Conservation (phyloP, 257 asterid species). For the Nicotiana knightiana region DNA sequence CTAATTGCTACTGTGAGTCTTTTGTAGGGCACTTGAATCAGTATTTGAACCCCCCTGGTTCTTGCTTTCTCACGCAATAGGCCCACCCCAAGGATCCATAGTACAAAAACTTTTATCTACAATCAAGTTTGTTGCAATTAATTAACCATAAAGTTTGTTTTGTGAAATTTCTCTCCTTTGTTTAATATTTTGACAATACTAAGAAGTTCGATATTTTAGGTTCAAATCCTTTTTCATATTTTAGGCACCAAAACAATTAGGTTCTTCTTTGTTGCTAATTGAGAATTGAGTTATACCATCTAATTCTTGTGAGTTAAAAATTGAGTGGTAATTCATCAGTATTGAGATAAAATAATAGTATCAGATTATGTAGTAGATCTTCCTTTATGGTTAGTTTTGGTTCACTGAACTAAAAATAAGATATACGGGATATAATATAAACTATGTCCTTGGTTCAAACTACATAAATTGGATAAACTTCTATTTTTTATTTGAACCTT, state of each 20-base stretch:
- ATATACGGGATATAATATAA: no score
- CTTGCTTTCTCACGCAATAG: constrained; percentile 18
- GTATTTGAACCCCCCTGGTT: constrained; percentile 10
- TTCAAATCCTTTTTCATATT: not conserved
- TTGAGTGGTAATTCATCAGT: not conserved
- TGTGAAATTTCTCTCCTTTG: not conserved
- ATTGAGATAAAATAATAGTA: no score
- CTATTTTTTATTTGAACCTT: no score
- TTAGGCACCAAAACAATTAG: not conserved
- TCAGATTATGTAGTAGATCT: no score
- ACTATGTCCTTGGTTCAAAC: no score
- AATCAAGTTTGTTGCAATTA: not conserved
- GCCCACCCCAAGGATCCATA: constrained; percentile 3
- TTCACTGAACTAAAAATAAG: no score
- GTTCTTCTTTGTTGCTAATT: not conserved
- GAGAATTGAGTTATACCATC: not conserved
- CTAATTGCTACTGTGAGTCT: not conserved
- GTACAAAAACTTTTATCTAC: not conserved
- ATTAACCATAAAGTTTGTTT: not conserved
- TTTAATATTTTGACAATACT: not conserved
- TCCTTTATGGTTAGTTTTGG: no score
- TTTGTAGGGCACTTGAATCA: not conserved
- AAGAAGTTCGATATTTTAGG: not conserved
- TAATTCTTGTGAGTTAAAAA: not conserved
- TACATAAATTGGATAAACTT: no score